Conservation (phyloP, 2,329 filamentous ascomycete species). For the Xylariaceae sp. region DNA sequence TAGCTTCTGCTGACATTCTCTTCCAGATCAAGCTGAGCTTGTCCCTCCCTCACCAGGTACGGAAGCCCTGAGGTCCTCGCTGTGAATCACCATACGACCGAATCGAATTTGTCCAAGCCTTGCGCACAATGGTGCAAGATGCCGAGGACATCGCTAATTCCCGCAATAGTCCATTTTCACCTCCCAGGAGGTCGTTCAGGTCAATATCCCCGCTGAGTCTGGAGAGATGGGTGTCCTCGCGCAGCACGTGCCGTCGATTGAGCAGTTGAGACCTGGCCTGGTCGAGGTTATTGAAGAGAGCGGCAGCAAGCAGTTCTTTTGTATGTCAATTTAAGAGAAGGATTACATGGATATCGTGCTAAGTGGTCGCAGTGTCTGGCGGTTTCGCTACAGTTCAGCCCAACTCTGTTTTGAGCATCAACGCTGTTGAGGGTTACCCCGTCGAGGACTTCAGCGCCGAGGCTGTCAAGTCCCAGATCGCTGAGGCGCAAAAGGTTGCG, state of each 20-base stretch:
- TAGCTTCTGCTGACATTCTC: slow-evolving; percentile 25
- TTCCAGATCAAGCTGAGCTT: slow-evolving; percentile 90
- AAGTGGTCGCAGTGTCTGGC: slow-evolving; percentile 67
- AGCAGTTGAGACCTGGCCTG: slow-evolving; percentile 96
- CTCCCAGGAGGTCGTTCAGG: slow-evolving; percentile 75
- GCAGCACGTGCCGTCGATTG: slow-evolving; percentile 97
- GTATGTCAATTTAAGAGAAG: slow-evolving; percentile 53
- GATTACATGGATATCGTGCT: slow-evolving; percentile 9
- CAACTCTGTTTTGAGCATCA: slow-evolving; percentile 92
- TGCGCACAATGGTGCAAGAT: not conserved
- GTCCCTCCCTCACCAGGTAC: slow-evolving; percentile 96
- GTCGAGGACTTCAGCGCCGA: slow-evolving; percentile 96
- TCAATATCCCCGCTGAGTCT: slow-evolving; percentile 97
- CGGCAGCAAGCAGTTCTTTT: slow-evolving; percentile 96
- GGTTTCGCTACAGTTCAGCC: slow-evolving; percentile 97
- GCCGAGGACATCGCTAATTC: slow-evolving; percentile 38
- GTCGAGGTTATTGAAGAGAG: slow-evolving; percentile 94
- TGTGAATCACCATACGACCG: no score
- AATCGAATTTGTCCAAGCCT: not conserved
- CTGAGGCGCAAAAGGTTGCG: slow-evolving; percentile 94
- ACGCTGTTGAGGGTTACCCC: slow-evolving; percentile 91
- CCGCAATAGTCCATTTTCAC: slow-evolving; percentile 66
- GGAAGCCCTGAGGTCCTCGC: slow-evolving; percentile 25
- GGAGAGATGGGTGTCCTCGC: slow-evolving; percentile 99
- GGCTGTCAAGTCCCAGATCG: slow-evolving; percentile 81